Evolutionary conservation across 352 stramenopile genomes (phyloP).

Genomic region (Phytopythium vexans): DNA sequence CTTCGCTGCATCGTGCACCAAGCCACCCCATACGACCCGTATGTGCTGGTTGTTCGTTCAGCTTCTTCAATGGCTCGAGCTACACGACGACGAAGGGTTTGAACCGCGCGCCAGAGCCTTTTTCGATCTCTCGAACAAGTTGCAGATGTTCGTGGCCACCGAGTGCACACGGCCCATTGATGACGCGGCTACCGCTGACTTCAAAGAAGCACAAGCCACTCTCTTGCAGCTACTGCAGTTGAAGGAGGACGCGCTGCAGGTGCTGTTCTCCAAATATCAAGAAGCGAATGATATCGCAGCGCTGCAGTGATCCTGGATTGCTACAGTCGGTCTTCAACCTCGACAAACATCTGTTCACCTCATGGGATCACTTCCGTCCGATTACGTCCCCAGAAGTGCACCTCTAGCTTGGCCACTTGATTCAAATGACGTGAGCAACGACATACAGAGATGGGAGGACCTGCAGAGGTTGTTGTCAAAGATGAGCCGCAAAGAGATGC

Average conservation of each 20-base stretch:
- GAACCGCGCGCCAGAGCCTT: constrained; percentile 40
- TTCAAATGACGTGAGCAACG: too few species aligned
- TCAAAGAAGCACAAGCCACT: constrained; percentile 33
- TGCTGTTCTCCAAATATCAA: constrained; percentile 51
- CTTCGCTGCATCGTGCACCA: constrained; percentile 32
- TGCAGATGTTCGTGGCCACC: constrained; percentile 43
- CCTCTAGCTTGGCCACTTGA: too few species aligned
- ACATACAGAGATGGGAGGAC: too few species aligned
- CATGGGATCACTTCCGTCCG: too few species aligned
- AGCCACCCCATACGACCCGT: constrained; percentile 18
- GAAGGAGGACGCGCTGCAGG: constrained; percentile 58
- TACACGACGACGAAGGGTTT: constrained; percentile 49
- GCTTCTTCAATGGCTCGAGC: constrained; percentile 53
- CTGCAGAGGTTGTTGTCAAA: too few species aligned
- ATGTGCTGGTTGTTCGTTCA: constrained; percentile 41
- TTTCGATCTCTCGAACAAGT: constrained; percentile 33
- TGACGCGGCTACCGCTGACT: constrained; percentile 16
- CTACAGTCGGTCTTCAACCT: too few species aligned
- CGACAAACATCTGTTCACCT: too few species aligned
- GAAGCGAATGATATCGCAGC: constrained; percentile 14
- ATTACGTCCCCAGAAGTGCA: too few species aligned
- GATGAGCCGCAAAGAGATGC: too few species aligned
- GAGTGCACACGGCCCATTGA: constrained; percentile 28
- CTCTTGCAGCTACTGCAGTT: constrained; percentile 45
- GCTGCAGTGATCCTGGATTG: background rate